Percentiles rank a stretch among this genome's conserved stretches.
Evolutionary conservation across 2,329 filamentous ascomycete genomes (phyloP).

Genomic region (Bipolaris cookei): DNA sequence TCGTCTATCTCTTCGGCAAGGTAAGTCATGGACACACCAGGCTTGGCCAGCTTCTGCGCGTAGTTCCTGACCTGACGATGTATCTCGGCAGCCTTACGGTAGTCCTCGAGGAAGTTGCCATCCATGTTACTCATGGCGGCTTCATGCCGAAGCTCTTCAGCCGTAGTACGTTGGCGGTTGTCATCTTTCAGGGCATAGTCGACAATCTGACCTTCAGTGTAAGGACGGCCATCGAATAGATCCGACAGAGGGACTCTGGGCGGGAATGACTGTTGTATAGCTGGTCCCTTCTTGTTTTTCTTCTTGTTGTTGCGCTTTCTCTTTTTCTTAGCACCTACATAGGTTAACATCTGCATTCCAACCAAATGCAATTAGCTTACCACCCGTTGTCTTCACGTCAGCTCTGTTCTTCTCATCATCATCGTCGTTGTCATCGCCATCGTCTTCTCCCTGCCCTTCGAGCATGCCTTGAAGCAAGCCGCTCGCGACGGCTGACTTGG

Average conservation of each 20-base stretch:
- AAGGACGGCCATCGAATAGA: constrained; percentile 71
- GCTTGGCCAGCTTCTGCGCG: constrained; percentile 77
- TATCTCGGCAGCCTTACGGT: constrained; percentile 82
- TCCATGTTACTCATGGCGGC: constrained; percentile 69
- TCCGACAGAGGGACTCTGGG: constrained; percentile 73
- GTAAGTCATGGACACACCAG: constrained; percentile 75
- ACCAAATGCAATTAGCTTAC: constrained; percentile 15
- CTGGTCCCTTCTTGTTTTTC: constrained; percentile 68
- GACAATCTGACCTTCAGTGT: constrained; percentile 76
- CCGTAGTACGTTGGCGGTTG: constrained; percentile 77
- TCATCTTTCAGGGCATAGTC: constrained; percentile 70
- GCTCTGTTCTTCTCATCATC: constrained; percentile 49
- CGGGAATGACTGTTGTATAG: constrained; percentile 70
- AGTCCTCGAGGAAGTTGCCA: constrained; percentile 76
- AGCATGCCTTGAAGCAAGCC: constrained; percentile 46
- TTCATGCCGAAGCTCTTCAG: constrained; percentile 80
- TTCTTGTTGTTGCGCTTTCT: constrained; percentile 72
- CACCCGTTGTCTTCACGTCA: constrained; percentile 31
- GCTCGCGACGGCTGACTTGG: constrained; percentile 44
- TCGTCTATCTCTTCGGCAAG: constrained; percentile 86
- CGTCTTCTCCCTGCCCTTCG: constrained; percentile 56
- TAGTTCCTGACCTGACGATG: constrained; percentile 85
- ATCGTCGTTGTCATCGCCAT: constrained; percentile 51
- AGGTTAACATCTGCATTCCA: constrained; percentile 13
- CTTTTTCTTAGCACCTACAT: constrained; percentile 72